phyloP scores from a whole-genome alignment of 257 asterid species.

The Fraxinus pennsylvanica region DNA sequence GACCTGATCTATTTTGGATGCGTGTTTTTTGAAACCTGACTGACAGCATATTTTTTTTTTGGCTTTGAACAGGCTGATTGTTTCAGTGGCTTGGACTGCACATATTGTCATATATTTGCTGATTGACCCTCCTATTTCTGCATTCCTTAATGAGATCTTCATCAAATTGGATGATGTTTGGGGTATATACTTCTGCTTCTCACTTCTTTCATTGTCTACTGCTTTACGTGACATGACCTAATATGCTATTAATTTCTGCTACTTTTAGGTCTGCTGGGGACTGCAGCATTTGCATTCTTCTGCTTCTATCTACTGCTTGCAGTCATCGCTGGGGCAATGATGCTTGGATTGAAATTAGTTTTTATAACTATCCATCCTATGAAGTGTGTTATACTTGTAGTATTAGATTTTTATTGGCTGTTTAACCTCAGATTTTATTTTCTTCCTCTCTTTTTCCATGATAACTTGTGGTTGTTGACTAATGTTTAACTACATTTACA shows the following conservation, averaged over 20 bases:
- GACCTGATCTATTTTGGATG: not conserved
- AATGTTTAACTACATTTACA: slow-evolving; percentile 32
- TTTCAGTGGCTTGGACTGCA: slow-evolving; percentile 92
- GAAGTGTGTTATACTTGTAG: slow-evolving; percentile 59
- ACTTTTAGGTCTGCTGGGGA: slow-evolving; percentile 88
- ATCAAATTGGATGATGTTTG: slow-evolving; percentile 86
- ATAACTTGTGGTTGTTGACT: slow-evolving; percentile 20
- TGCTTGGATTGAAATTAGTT: slow-evolving; percentile 91
- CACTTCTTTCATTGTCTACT: slow-evolving; percentile 15
- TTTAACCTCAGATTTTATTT: not conserved
- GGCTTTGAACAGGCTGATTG: slow-evolving; percentile 68
- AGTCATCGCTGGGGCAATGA: slow-evolving; percentile 98
- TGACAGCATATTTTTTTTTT: slow-evolving; percentile 14
- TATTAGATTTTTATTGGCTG: slow-evolving; percentile 10
- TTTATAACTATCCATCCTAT: slow-evolving; percentile 95
- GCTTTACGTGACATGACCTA: slow-evolving; percentile 22
- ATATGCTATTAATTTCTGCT: slow-evolving; percentile 24
- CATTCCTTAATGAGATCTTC: slow-evolving; percentile 89
- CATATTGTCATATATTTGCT: slow-evolving; percentile 91
- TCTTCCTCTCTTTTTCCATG: slow-evolving; percentile 7
- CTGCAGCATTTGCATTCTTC: slow-evolving; percentile 96
- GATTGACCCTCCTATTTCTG: slow-evolving; percentile 85
- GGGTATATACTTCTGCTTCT: slow-evolving; percentile 56
- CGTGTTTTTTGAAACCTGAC: not conserved
- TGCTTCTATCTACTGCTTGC: slow-evolving; percentile 97